Evolutionary conservation across 768 basidiomycete genomes (phyloP), one percentile per base, ranked within the genome.

Genomic region (Pilatotrama ljubarskyi): DNA sequence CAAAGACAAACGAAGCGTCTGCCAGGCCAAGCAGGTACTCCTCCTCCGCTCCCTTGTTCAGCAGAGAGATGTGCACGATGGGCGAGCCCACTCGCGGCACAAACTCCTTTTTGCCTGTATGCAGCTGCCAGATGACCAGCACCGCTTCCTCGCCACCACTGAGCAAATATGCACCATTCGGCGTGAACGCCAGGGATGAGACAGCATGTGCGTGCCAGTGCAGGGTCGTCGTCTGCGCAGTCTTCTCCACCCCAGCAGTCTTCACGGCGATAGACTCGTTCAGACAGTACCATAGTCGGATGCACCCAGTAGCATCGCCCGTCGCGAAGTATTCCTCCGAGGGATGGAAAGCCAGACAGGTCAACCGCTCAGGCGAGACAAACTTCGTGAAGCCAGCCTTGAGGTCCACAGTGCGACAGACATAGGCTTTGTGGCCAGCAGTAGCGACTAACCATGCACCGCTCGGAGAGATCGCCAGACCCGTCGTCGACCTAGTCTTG

Each of bases 201-300:
- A 98, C 91, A 3, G 93, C 84, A 71, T 98, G 96, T 2, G 96
- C 91, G 70, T 99, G 97, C 97, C 97, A 99, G 74, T 98, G 96
- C 51, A 98, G 74, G 5, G 86, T 82, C 3, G 91, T 87, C 0
- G 93, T 95, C 68, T 92, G 90, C 1, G 93, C 84, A 57, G 84
- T 86, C 72, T 88, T 91, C 72, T 90, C 90, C 35, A 89, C 82
- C 15, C 85, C 85, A 36, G 79, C 77, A 41, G 79, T 78, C 67
- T 81, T 81, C 37, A 61, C 37, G 32, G 74, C 69, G 24, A 81
- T 69, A 22, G 78, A 78, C 66, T 88, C 83, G 62, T 87, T 84
- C 17, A 96, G 80, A 73, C 93, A 96, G 72, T 97, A 95, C 95
- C 96, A 98, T 8, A 98, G 72, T 35, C 92, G 82, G 47, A 99